phyloP scores from a whole-genome alignment of 176 grass and related monocot species.

The Stipa capillata region DNA sequence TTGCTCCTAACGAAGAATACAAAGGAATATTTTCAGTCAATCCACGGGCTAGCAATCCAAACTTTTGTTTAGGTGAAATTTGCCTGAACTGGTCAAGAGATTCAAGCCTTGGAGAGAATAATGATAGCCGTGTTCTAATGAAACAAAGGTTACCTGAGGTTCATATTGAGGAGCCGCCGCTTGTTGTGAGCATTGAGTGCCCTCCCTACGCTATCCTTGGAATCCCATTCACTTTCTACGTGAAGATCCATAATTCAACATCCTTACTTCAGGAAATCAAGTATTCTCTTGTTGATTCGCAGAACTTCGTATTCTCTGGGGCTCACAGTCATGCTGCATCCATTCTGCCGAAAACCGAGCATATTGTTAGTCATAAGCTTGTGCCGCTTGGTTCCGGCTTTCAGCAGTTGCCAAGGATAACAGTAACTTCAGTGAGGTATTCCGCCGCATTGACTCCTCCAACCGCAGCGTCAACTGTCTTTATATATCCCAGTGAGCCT shows the following conservation, averaged over 20 bases:
- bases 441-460: conserved; percentile 66
- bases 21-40: conserved; percentile 79
- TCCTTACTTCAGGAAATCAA: conserved; percentile 96
- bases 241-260: conserved; percentile 74
- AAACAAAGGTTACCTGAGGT: conserved; percentile 60
- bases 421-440: conserved; percentile 76
- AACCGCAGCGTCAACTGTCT: conserved; percentile 44
- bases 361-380: conserved; percentile 71
- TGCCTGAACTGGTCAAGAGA: conserved; percentile 81
- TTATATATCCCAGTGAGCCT: conserved; percentile 85
- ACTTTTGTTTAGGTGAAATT: conserved; percentile 58
- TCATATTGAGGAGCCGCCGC: conserved; percentile 68
- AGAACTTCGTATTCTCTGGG: conserved; percentile 90
- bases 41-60: conserved; percentile 28
- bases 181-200: conserved; percentile 76
- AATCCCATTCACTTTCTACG: conserved; percentile 73
- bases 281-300: conserved; percentile 78
- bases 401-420: conserved; percentile 72
- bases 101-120: conserved; percentile 28
- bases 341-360: conserved; percentile 71
- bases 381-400: conserved; percentile 69
- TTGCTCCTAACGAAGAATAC: conserved; percentile 77
- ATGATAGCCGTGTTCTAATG: conserved; percentile 35
- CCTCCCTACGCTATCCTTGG: conserved; percentile 79
- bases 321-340: conserved; percentile 71